Evolutionary conservation across 2,329 filamentous ascomycete species (phyloP), one percentile per base, ranked within the genome.

Genomic region (Fusarium tjaetaba): DNA sequence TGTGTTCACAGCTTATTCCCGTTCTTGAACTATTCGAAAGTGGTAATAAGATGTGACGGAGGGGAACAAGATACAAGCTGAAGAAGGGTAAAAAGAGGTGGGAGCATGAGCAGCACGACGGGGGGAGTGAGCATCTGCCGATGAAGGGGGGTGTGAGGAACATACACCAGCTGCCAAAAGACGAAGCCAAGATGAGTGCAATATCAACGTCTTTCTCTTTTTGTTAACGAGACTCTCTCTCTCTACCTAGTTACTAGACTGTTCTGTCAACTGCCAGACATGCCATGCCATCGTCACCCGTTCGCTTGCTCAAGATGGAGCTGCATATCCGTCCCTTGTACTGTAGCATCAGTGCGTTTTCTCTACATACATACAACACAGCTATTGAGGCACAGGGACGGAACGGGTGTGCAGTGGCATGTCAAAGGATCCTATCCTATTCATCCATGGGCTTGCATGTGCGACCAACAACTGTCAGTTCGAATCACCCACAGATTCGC

Each of bases 301-400:
- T 57, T 69, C 65, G 43, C 51, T 65, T 57, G 42, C 65, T 65
- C 65, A 69, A 62, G 71, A 72, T 72, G 70, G 49, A 61, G 64
- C 59, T 74, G 57, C 48, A 69, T 64, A 72, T 71, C 62, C 62
- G 60, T 71, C 38, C 71, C 43, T 46, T 48, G 52, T 58, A 36
- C 15, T 28, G 64, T 68, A 73, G 43, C 70, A 71, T 70, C 70
- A 63, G 56, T 73, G 46, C 42, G 34, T 61, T 59, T 67, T 66
- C 39, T 51, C 36, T 20, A 53, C 15, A 11, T 43, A 18, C 16
- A 20, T 26, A 46, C 57, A 65, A 11, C n/a, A 34, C 42, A 48
- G 18, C 41, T 61, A 56, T 61, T 66, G 52, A 48, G 69, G 65
- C 56, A 56, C 63, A 30, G 57, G 46, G 41, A 65, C 64, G 41